A percentile compares a stretch with the other conserved stretches of the same genome.
Evolutionary conservation across 352 stramenopile species (phyloP).

Genomic region (Lagenidium sp.): DNA sequence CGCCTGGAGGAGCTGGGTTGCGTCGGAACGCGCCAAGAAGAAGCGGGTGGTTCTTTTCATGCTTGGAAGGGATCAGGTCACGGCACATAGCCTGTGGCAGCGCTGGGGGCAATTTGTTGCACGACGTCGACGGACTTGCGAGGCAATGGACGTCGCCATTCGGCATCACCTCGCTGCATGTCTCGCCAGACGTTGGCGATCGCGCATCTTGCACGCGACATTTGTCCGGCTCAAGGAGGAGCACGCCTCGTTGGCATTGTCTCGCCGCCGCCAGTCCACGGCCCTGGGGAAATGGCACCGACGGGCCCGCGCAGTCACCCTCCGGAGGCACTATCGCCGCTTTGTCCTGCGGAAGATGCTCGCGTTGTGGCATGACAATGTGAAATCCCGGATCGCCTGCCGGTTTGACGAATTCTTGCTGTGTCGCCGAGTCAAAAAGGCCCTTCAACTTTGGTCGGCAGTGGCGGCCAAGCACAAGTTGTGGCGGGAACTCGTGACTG

Average conservation of each 20-base stretch:
- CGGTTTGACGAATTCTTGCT: slow-evolving; percentile 22
- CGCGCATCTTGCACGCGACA: too few species aligned
- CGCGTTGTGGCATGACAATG: slow-evolving; percentile 17
- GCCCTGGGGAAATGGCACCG: slow-evolving; percentile 16
- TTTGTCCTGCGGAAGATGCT: slow-evolving; percentile 37
- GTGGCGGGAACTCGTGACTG: neutral
- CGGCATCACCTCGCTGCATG: too few species aligned
- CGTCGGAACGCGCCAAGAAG: too few species aligned
- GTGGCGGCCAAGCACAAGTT: neutral
- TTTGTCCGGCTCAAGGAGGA: neutral
- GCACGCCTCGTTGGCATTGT: neutral
- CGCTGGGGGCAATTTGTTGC: too few species aligned
- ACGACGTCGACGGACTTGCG: too few species aligned
- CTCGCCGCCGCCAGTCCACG: slow-evolving; percentile 2
- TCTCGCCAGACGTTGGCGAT: too few species aligned
- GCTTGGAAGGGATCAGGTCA: too few species aligned
- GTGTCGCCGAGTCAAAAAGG: slow-evolving; percentile 13
- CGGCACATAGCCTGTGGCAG: too few species aligned
- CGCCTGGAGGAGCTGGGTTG: too few species aligned
- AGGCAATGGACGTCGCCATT: too few species aligned
- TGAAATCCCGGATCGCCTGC: slow-evolving; percentile 18
- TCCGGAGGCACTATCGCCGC: slow-evolving; percentile 8
- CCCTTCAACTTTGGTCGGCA: slow-evolving; percentile 16
- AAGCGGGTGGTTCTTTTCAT: too few species aligned
- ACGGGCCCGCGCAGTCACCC: neutral